Evolutionary conservation across 192 early-diverging fungal genomes (phyloP).

Genomic region (Chytriomyces hyalinus): DNA sequence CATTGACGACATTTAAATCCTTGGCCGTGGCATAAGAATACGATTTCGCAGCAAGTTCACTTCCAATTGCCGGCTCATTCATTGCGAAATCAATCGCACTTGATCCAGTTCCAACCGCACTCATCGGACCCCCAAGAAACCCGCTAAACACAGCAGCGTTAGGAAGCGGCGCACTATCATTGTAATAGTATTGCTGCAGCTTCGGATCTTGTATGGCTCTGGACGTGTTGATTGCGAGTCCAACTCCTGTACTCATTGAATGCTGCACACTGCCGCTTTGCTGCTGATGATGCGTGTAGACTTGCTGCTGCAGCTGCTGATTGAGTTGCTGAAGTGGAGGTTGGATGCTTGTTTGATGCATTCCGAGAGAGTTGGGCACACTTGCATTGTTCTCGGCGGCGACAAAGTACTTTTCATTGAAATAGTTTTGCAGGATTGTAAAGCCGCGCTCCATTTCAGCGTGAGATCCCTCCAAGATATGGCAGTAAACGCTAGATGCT

Average conservation of each 20-base stretch:
- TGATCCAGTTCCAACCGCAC: neutral
- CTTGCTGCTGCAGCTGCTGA: neutral
- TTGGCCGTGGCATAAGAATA: too few relatives aligned
- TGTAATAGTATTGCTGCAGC: slow-evolving; percentile 15
- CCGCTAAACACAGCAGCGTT: slow-evolving; percentile 1
- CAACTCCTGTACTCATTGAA: neutral
- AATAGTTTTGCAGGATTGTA: slow-evolving; percentile 16
- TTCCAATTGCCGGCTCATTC: too few relatives aligned
- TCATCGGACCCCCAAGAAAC: slow-evolving; percentile 15
- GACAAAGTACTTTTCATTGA: slow-evolving; percentile 21
- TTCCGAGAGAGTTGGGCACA: neutral
- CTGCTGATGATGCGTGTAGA: neutral
- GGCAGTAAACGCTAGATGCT: slow-evolving; percentile 19
- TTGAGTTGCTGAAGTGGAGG: neutral
- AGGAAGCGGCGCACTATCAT: neutral
- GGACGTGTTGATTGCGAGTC: slow-evolving; percentile 17
- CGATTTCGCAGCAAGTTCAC: too few relatives aligned
- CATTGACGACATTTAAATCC: too few relatives aligned
- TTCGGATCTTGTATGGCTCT: slow-evolving; percentile 7
- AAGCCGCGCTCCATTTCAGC: slow-evolving; percentile 21
- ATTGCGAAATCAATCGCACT: neutral
- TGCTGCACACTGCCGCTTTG: neutral
- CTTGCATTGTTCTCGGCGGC: neutral
- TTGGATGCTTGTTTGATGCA: neutral
- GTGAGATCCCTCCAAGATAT: slow-evolving; percentile 24